These are phyloP conservation scores for Ambispora gerdemannii DNA, from an alignment of 192 early-diverging fungal species.

Conservation along the genomic window DNA sequence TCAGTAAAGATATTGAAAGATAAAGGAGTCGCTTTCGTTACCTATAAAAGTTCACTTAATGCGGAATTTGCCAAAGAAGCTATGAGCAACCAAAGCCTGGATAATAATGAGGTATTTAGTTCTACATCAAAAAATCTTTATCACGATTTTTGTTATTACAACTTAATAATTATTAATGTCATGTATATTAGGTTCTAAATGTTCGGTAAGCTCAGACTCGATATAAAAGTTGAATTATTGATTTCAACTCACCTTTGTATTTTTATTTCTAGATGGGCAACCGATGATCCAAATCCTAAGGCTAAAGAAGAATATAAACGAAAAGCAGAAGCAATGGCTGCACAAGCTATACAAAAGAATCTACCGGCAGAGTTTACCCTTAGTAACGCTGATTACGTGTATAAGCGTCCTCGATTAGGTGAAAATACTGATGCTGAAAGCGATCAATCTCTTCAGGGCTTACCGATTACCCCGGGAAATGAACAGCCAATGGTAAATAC, in stretches of 20 bases:
- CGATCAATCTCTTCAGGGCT: conserved; percentile 26
- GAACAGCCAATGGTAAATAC: conserved; percentile 4
- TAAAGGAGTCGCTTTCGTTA: conserved; percentile 81
- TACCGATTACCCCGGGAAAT: conserved; percentile 33
- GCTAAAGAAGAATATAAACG: conserved; percentile 50
- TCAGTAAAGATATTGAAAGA: conserved; percentile 65
- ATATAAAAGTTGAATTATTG: background rate
- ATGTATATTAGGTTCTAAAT: conserved; percentile 30
- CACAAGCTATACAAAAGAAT: conserved; percentile 51
- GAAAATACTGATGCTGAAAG: background rate
- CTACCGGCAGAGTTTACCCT: conserved; percentile 49
- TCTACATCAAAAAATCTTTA: background rate
- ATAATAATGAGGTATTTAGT: conserved; percentile 69
- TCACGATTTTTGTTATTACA: background rate
- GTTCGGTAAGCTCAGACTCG: conserved; percentile 31
- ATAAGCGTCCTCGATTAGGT: conserved; percentile 10
- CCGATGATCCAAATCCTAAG: conserved; percentile 73
- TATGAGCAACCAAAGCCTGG: conserved; percentile 77
- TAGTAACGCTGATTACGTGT: conserved; percentile 13
- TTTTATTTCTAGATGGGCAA: conserved; percentile 71
- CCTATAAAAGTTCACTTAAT: conserved; percentile 61
- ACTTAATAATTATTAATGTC: background rate
- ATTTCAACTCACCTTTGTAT: background rate
- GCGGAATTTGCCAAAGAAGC: conserved; percentile 92
- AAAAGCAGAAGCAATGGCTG: conserved; percentile 56